These are phyloP conservation scores for Dictyostelium brefeldianum DNA, from an alignment of 78 protist species.

Conservation along the genomic window DNA sequence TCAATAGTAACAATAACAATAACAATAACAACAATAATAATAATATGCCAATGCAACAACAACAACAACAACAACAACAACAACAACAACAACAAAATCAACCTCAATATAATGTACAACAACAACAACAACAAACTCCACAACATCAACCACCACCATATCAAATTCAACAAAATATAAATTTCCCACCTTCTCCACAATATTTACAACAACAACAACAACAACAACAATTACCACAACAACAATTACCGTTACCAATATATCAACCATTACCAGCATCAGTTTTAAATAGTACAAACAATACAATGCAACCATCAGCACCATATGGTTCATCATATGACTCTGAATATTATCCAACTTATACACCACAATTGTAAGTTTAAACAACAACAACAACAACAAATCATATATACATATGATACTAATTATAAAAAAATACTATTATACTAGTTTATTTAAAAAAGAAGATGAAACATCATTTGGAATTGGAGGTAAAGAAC, in stretches of 20 bases:
- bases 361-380: conserved; percentile 40
- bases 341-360: conserved; percentile 36
- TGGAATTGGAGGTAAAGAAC: conserved; percentile 26
- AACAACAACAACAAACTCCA: background rate
- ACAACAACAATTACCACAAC: background rate
- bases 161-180: background rate
- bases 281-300: background rate
- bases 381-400: background rate
- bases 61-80: conserved; percentile 17
- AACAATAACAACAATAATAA: conserved; percentile 25
- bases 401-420: too few species aligned
- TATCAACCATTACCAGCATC: background rate
- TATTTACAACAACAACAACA: background rate
- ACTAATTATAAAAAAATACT: background rate
- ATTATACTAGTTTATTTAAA: conserved; percentile 6
- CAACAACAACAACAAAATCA: background rate
- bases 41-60: too few species aligned
- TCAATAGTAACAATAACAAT: background rate
- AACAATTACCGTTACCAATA: background rate
- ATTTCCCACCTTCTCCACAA: too few species aligned
- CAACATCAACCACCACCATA: background rate
- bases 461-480: conserved; percentile 20
- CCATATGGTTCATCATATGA: conserved; percentile 19
- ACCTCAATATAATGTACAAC: background rate
- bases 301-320: background rate